phyloP scores from a whole-genome alignment of 1,284 basidiomycete species.

The Rhodotorula sp. region DNA sequence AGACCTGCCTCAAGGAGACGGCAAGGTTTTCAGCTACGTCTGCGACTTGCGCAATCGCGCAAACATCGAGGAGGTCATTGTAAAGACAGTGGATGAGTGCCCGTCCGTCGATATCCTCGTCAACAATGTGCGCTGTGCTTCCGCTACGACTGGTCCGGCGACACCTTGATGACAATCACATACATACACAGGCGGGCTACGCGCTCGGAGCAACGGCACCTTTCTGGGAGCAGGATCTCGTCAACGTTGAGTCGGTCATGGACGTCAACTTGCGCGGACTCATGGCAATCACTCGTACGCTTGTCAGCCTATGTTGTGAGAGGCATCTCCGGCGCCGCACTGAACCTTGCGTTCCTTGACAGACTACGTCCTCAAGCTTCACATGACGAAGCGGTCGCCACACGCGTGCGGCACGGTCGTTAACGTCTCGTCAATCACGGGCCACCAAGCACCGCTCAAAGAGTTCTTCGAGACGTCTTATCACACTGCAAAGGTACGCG shows the following conservation, averaged over 20 bases:
- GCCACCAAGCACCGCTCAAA: conserved; percentile 5
- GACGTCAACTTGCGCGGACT: neutral
- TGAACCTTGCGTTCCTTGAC: neutral
- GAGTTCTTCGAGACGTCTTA: conserved; percentile 6
- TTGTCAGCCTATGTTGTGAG: neutral
- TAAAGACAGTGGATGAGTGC: neutral
- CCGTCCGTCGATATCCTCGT: conserved; percentile 3
- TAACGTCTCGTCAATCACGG: neutral
- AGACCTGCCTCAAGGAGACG: neutral
- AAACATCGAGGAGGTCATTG: neutral
- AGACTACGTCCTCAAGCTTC: conserved; percentile 4
- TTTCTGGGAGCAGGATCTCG: conserved; percentile 9
- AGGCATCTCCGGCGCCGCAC: neutral
- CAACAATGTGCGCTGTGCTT: neutral
- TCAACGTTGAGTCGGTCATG: neutral
- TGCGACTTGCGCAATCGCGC: neutral
- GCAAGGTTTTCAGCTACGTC: conserved; percentile 2
- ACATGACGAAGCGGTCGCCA: neutral
- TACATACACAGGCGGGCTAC: neutral
- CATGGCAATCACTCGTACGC: conserved; percentile 1
- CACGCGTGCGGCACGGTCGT: neutral
- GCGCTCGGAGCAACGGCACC: neutral
- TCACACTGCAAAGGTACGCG: conserved; percentile 1
- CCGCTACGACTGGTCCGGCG: neutral
- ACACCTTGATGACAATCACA: neutral